Base-by-base conservation (phyloP, 768 basidiomycete species). In the Pleurotus giganteus region DNA sequence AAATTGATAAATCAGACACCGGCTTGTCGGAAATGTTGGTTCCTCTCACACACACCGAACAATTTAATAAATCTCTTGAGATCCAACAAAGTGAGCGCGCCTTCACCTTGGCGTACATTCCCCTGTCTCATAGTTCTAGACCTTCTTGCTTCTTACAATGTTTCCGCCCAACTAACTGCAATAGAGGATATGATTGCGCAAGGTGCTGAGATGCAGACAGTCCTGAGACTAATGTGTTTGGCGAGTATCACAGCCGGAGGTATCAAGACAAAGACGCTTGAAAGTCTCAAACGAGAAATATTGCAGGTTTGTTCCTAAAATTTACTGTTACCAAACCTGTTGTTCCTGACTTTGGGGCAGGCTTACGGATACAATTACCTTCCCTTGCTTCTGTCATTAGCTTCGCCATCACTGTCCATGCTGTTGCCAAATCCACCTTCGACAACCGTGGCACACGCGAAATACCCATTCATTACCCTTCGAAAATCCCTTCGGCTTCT, bases 131-230 rank as follows among this genome's bases (percentile, higher is more conserved):
- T 60, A 37, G 21, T 54, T 17, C 43, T 31, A 98, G 95, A 98
- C 68, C 78, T 99, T n/a, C 81, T 98, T 27, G 92, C 94, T 5
- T 95, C 94, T 5, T 94, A 95, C 64, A 90, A 98, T 62, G 75
- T 89, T 24, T 73, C 83, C 11, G 77, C 78, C 3, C 97, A 98
- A 67, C 78, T 97, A 39, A 72, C 73, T n/a, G 84, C 86, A 0
- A 91, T 99, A 53, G 96, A 98, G 66, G 92, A 95, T 54, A 74
- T 99, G 61, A 85, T 98, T 58, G 83, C 90, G 15, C 89, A 91
- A 62, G 91, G 91, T 50, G 86, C 87, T 1, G 90, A 94, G 37
- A 80, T 94, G 77, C 83, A 85, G 58, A 79, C 78, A 7, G 83
- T 96, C 4, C 65, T 95, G 8, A 79, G 97, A 56, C 75, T 97